phyloP scores from a whole-genome alignment of 2,329 filamentous ascomycete species.

The Fusarium abutilonis region DNA sequence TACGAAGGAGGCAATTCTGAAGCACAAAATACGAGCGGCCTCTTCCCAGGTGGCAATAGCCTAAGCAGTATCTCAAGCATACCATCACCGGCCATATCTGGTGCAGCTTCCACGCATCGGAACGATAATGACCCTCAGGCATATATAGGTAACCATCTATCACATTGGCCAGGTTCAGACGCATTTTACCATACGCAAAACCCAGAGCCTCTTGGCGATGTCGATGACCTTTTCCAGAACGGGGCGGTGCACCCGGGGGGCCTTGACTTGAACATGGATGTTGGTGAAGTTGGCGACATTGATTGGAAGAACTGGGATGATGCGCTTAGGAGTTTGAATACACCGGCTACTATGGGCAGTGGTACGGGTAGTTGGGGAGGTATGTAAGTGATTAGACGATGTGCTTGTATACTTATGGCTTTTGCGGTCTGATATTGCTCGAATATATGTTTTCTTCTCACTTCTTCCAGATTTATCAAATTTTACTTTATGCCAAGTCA shows the following conservation, averaged over 20 bases:
- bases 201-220: slow-evolving; percentile 3
- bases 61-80: slow-evolving; percentile 28
- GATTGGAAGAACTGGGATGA: slow-evolving; percentile 39
- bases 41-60: slow-evolving; percentile 21
- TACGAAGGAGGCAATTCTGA: slow-evolving; percentile 23
- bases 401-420: not conserved
- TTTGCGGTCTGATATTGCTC: not conserved
- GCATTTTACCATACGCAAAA: slow-evolving; percentile 11
- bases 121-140: slow-evolving; percentile 3
- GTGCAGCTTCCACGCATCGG: slow-evolving; percentile 10
- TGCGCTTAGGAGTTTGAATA: slow-evolving; percentile 15
- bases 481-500: too few relatives aligned
- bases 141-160: slow-evolving; percentile 1
- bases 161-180: slow-evolving; percentile 22
- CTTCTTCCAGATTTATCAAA: too few relatives aligned
- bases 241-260: not conserved
- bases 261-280: slow-evolving; percentile 28
- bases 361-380: slow-evolving; percentile 35
- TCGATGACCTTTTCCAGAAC: slow-evolving; percentile 16
- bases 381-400: slow-evolving; percentile 14
- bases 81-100: slow-evolving; percentile 29
- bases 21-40: not conserved
- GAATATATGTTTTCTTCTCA: too few relatives aligned
- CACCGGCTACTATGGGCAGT: not conserved
- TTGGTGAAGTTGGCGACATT: slow-evolving; percentile 34